phyloP scores from a whole-genome alignment of 2,329 filamentous ascomycete species.

The Graphilbum fragrans region DNA sequence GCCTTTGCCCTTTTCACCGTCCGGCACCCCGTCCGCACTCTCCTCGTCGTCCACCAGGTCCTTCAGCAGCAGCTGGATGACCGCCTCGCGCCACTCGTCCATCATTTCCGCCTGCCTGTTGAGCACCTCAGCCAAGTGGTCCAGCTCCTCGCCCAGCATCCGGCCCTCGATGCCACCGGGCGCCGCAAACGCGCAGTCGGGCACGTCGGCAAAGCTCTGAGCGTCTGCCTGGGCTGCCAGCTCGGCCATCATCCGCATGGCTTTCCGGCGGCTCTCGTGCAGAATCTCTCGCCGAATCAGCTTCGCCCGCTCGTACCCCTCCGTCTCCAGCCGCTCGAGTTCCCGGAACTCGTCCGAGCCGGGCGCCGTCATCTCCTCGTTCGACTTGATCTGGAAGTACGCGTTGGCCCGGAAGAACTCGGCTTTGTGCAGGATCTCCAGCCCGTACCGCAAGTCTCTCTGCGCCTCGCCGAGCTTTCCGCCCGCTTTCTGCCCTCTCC shows the following conservation, averaged over 20 bases:
- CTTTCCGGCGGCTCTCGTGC: conserved; percentile 42
- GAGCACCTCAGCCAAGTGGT: conserved; percentile 51
- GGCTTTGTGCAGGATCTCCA: conserved; percentile 73
- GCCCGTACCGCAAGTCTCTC: conserved; percentile 54
- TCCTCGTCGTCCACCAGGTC: conserved; percentile 77
- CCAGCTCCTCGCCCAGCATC: conserved; percentile 52
- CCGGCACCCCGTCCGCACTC: conserved; percentile 12
- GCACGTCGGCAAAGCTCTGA: conserved; percentile 49
- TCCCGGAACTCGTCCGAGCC: conserved; percentile 54
- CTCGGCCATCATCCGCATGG: conserved; percentile 49
- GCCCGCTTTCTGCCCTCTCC: not conserved
- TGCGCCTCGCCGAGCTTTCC: conserved; percentile 41
- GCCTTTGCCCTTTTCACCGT: not conserved
- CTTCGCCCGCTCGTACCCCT: conserved; percentile 70
- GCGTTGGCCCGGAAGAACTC: conserved; percentile 78
- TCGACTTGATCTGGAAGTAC: conserved; percentile 70
- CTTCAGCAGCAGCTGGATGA: conserved; percentile 58
- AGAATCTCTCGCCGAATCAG: conserved; percentile 66
- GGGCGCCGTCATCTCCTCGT: conserved; percentile 49
- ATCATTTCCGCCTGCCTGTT: conserved; percentile 62
- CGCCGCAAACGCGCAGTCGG: conserved; percentile 40
- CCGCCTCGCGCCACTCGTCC: conserved; percentile 61
- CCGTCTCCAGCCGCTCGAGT: conserved; percentile 58
- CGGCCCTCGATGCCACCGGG: conserved; percentile 62
- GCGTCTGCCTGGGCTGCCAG: conserved; percentile 40